Evolutionary conservation across 768 basidiomycete genomes (phyloP), one percentile per base, ranked within the genome.

Genomic region (Solioccasus polychromus): DNA sequence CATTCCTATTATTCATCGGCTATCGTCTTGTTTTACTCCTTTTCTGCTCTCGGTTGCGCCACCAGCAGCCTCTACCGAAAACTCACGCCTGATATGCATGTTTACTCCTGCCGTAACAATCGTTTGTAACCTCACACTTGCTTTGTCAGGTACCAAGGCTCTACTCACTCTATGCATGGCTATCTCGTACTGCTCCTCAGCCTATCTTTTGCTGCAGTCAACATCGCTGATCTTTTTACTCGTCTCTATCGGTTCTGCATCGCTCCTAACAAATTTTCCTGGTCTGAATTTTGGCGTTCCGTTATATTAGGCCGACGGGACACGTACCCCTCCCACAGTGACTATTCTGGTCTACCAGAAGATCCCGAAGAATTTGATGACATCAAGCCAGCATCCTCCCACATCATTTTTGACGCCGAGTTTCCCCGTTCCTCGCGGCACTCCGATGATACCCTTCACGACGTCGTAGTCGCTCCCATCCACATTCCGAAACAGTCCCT

Each of bases 11-110:
- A 83, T 44, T 72, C 73, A 19, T 38, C 85, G 14, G 73, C 75
- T 7, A 75, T 83, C n/a, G 39, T 78, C 23, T 68, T 71, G 1
- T 93, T 92, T 68, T 85, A 85, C 59, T 66, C 54, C 11, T 70
- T 88, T 18, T 69, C 74, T 42, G 63, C 71, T 1, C 61, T 94
- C 31, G 90, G 89, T 5, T 79, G 85, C 61, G 72, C 80, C 12
- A 67, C 83, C 18, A 85, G 84, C 55, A 73, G 74, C 2, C 61
- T 88, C 19, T 96, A 97, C 66, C 73, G 73, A 35, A 88, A 88
- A 52, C 64, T 84, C 40, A 92, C 90, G 0, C 89, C 90, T 3
- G 76, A 94, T 65, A 82, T 92, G 85, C 93, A 66, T 59, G 85
- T 35, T n/a, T 7, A 44, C 51, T 10, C 12, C 5, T 68, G 55